Evolutionary conservation across 1,284 basidiomycete genomes (phyloP).

Genomic region (Ceratobasidium sp.): DNA sequence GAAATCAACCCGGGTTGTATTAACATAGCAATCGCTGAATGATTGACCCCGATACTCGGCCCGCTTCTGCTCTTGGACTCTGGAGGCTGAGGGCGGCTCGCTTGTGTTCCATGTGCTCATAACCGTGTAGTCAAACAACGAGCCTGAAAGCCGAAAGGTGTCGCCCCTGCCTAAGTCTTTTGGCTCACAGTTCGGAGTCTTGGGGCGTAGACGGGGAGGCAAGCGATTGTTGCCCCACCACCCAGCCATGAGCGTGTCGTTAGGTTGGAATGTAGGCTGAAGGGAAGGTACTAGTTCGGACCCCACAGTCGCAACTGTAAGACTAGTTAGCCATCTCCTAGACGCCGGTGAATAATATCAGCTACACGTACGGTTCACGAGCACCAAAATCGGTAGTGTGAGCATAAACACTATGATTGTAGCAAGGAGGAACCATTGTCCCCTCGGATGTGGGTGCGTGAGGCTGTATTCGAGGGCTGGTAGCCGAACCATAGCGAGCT

Average conservation of each 20-base stretch:
- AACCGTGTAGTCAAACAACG: constrained; percentile 5
- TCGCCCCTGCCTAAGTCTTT: constrained; percentile 19
- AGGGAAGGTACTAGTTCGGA: constrained; percentile 33
- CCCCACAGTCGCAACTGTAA: constrained; percentile 13
- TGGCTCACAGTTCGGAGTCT: constrained; percentile 4
- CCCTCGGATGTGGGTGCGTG: constrained; percentile 2
- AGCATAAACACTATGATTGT: constrained; percentile 6
- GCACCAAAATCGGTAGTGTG: background rate
- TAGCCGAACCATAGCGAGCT: too few species aligned
- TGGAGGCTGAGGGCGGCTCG: too few species aligned
- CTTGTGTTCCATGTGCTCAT: background rate
- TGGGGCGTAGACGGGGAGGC: background rate
- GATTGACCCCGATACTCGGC: constrained; percentile 26
- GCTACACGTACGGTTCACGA: constrained; percentile 19
- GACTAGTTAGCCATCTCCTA: background rate
- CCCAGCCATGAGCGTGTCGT: background rate
- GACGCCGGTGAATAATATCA: too few species aligned
- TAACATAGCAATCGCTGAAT: constrained; percentile 20
- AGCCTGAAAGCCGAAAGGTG: background rate
- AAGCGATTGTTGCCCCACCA: constrained; percentile 19
- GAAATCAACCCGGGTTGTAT: constrained; percentile 25
- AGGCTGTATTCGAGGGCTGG: constrained; percentile 17
- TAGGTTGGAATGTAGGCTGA: background rate
- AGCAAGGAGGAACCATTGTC: constrained; percentile 1
- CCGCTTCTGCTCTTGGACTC: background rate